Conservation (phyloP, 768 basidiomycete species). For the Kwoniella dendrophila region DNA sequence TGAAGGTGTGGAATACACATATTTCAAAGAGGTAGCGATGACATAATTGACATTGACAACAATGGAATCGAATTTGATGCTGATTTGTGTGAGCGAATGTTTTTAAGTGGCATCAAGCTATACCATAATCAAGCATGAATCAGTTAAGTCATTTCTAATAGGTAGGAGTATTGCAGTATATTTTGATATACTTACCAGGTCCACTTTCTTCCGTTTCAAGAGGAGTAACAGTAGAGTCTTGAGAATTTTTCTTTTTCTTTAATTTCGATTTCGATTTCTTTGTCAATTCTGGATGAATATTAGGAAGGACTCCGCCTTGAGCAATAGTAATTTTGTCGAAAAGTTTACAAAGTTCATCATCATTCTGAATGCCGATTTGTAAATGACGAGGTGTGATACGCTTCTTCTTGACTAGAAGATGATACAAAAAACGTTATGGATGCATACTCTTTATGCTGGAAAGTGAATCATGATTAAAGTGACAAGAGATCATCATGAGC, state of each 20-base stretch:
- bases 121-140: too few species aligned
- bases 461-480: not conserved
- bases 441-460: not conserved
- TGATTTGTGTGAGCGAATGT: too few species aligned
- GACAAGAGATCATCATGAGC: conserved; percentile 16
- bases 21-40: too few species aligned
- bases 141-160: too few species aligned
- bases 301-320: conserved; percentile 74
- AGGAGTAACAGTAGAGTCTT: not conserved
- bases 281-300: conserved; percentile 65
- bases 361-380: conserved; percentile 83
- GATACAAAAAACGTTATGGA: not conserved
- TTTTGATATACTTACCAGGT: conserved; percentile 1
- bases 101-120: too few species aligned
- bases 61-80: too few species aligned
- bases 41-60: too few species aligned
- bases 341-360: conserved; percentile 74
- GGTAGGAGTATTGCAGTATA: too few species aligned
- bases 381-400: conserved; percentile 88
- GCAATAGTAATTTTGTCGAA: conserved; percentile 80
- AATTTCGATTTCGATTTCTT: conserved; percentile 35
- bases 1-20: too few species aligned
- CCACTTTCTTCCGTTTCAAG: not conserved
- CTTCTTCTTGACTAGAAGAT: conserved; percentile 58
- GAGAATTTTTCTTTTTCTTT: not conserved